Evolutionary conservation across 2,329 filamentous ascomycete species (phyloP), one percentile per base, ranked within the genome.

Genomic region (Exophiala sp.): DNA sequence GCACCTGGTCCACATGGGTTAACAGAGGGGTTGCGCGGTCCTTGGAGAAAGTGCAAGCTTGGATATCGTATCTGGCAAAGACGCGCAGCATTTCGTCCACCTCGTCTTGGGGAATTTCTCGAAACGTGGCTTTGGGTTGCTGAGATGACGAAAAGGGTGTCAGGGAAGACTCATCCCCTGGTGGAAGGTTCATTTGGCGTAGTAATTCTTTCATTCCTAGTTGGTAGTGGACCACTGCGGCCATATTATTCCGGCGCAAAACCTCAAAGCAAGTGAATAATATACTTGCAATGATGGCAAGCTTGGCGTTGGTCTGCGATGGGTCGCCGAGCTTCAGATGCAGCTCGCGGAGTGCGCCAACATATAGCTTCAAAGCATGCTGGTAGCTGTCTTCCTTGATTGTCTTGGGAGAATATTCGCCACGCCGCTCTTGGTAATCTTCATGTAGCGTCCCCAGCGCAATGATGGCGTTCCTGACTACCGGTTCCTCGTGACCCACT

Each of bases 371-470:
- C 35, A 82, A 66, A 1, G 81, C 81, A 44, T 66, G 39, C 60
- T 59, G 50, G 62, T 67, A 44, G 62, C 52, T 48, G 46, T 79
- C 76, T 50, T 84, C 81, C 5, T 83, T 65, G 0, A 80, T 83
- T 13, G 56, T 35, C 9, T 54, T 34, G 39, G 46, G 43, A 43
- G 54, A 51, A 43, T 59, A 58, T 55, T 52, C 56, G 50, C 60
- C 60, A 48, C 55, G 45, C 5, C 54, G 55, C 29, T 52, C 55
- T 46, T 62, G 58, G 51, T 62, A 62, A 24, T 62, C 60, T 64
- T 83, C 83, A 65, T 85, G 84, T 32, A 86, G 67, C 2, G 81
- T 80, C 13, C 81, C 82, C 6, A 86, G 68, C 4, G 82, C 82
- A 19, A 85, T 73, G 8, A 85, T 80, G 9, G 81, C 79, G 63